These are phyloP conservation scores for Kodamaea sagamina DNA, from an alignment of 805 yeast genomes.

Conservation along the genomic window DNA sequence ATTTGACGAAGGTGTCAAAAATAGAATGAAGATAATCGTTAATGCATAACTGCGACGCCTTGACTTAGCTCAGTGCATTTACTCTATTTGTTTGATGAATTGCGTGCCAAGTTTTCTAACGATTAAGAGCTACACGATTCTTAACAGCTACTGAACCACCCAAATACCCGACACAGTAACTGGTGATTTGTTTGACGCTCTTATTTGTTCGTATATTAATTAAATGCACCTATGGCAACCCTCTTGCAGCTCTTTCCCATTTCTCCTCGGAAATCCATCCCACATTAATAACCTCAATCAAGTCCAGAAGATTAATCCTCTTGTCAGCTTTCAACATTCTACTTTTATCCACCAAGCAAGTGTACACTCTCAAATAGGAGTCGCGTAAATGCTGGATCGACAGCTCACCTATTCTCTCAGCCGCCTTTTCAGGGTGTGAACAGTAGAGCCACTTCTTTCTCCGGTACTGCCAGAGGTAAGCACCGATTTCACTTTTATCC, in stretches of 20 bases:
- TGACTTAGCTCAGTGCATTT: no score
- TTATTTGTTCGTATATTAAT: background rate
- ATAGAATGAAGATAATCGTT: no score
- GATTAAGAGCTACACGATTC: no score
- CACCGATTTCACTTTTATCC: constrained; percentile 43
- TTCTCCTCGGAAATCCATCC: constrained; percentile 84
- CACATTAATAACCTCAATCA: constrained; percentile 67
- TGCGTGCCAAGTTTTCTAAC: no score
- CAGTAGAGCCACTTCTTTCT: constrained; percentile 63
- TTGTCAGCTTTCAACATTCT: constrained; percentile 56
- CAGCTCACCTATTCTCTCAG: constrained; percentile 18
- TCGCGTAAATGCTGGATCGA: constrained; percentile 43
- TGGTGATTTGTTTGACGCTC: no score
- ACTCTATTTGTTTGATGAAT: no score
- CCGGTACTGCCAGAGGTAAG: constrained; percentile 66
- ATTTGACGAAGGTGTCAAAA: no score
- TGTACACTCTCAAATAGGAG: constrained; percentile 63
- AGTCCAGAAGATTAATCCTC: constrained; percentile 74
- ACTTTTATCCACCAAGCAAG: constrained; percentile 67
- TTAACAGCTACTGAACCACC: no score
- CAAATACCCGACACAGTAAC: no score
- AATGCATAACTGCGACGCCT: no score
- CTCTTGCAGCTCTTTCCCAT: constrained; percentile 61
- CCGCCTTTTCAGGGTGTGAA: constrained; percentile 31
- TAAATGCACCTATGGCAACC: constrained; percentile 25